Conservation (phyloP, 192 early-diverging fungal genomes). For the Backusella liffmaniae region DNA sequence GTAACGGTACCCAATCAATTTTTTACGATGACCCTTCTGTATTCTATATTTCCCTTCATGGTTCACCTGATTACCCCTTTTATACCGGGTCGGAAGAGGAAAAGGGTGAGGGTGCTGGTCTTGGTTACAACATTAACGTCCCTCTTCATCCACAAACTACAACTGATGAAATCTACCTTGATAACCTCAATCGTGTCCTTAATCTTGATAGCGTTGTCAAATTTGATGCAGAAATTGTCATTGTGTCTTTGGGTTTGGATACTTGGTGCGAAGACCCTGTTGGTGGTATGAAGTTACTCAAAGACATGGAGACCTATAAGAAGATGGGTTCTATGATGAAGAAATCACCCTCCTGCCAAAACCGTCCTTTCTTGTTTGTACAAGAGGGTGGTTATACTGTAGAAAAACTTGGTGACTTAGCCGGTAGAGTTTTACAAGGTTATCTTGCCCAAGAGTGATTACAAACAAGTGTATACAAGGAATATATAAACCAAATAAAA, state of each 20-base stretch:
- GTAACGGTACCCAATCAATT: conserved; percentile 57
- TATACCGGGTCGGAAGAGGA: conserved; percentile 57
- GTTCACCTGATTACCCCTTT: conserved; percentile 59
- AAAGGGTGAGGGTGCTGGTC: conserved; percentile 53
- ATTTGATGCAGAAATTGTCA: conserved; percentile 54
- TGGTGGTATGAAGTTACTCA: conserved; percentile 41
- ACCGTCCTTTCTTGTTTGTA: conserved; percentile 47
- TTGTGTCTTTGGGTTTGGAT: conserved; percentile 69
- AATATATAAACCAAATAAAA: neutral
- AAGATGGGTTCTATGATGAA: conserved; percentile 41
- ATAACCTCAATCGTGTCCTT: conserved; percentile 42
- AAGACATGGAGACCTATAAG: conserved; percentile 34
- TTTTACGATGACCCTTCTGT: conserved; percentile 55
- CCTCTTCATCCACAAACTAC: conserved; percentile 53
- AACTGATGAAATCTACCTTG: conserved; percentile 57
- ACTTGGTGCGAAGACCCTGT: conserved; percentile 57
- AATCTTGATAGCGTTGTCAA: conserved; percentile 36
- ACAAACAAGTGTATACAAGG: neutral
- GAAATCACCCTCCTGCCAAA: conserved; percentile 16
- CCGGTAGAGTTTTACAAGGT: conserved; percentile 43
- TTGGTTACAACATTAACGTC: conserved; percentile 68
- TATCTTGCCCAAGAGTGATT: conserved; percentile 9
- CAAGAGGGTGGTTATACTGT: conserved; percentile 56
- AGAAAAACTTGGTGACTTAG: conserved; percentile 47
- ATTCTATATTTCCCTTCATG: conserved; percentile 64